Percentiles rank a stretch among this genome's conserved stretches.
These are phyloP conservation scores for Cladophialophora yegresii DNA, from an alignment of 2,329 filamentous ascomycete species.

Conservation along the genomic window DNA sequence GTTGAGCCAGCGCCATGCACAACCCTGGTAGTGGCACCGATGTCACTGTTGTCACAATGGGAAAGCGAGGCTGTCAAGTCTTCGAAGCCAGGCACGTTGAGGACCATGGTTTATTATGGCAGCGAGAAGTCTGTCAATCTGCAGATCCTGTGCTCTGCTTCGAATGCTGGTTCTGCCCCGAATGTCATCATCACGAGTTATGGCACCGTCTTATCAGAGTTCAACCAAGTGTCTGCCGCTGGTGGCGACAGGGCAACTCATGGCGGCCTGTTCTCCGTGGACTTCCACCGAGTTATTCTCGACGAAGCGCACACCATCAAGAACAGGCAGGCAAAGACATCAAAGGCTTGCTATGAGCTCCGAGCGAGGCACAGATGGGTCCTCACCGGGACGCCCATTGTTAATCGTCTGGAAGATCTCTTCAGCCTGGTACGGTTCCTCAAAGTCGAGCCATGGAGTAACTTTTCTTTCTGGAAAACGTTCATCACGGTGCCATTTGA, in stretches of 20 bases:
- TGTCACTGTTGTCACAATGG: conserved; percentile 96
- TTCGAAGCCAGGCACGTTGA: conserved; percentile 79
- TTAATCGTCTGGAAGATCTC: conserved; percentile 91
- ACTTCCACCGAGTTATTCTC: conserved; percentile 92
- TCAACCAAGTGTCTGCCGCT: conserved; percentile 68
- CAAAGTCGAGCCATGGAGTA: conserved; percentile 94
- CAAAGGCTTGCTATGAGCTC: conserved; percentile 91
- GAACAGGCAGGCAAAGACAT: conserved; percentile 84
- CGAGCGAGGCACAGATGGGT: conserved; percentile 85
- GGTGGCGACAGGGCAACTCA: conserved; percentile 66
- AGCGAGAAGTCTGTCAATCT: conserved; percentile 78
- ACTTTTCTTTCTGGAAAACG: conserved; percentile 98
- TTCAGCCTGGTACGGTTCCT: conserved; percentile 92
- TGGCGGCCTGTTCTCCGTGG: conserved; percentile 81
- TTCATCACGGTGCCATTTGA: conserved; percentile 98
- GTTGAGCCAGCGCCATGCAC: conserved; percentile 77
- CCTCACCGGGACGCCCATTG: conserved; percentile 91
- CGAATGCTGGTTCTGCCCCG: conserved; percentile 73
- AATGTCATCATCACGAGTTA: conserved; percentile 95
- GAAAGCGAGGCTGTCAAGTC: conserved; percentile 92
- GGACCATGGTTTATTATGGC: conserved; percentile 88
- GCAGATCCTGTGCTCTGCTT: conserved; percentile 72
- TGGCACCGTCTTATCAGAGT: conserved; percentile 87
- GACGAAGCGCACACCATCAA: conserved; percentile 97
- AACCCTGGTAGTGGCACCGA: conserved; percentile 92